These are phyloP conservation scores for Rhizopus sp. DNA, from an alignment of 371 early-diverging fungal species.

Conservation along the genomic window DNA sequence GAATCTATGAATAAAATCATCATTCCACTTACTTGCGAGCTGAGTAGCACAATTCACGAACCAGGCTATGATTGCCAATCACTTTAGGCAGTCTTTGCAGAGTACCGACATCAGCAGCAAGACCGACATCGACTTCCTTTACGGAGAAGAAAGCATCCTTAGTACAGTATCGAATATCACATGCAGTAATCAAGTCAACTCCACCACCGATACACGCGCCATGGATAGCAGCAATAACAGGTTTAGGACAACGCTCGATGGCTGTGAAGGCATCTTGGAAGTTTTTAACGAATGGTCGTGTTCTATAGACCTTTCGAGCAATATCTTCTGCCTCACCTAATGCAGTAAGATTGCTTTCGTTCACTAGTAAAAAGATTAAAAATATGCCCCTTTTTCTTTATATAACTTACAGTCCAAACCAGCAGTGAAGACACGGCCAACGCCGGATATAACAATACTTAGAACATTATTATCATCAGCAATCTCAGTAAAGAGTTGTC, in stretches of 20 bases:
- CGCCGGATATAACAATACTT: constrained; percentile 73
- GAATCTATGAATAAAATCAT: not conserved
- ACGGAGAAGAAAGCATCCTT: constrained; percentile 83
- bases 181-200: constrained; percentile 86
- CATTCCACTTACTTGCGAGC: constrained; percentile 62
- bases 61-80: constrained; percentile 88
- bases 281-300: constrained; percentile 48
- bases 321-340: constrained; percentile 32
- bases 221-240: constrained; percentile 91
- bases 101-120: constrained; percentile 90
- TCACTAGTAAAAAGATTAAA: constrained; percentile 12
- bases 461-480: constrained; percentile 65
- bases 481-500: constrained; percentile 54
- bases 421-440: constrained; percentile 82
- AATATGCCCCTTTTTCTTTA: not conserved
- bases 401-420: constrained; percentile 81
- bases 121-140: constrained; percentile 91
- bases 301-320: constrained; percentile 52
- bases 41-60: constrained; percentile 88
- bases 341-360: constrained; percentile 19
- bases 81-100: constrained; percentile 94
- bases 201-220: constrained; percentile 90
- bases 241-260: constrained; percentile 83
- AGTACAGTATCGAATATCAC: constrained; percentile 88
- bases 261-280: constrained; percentile 73